Conservation (phyloP, 148 eudicot species). For the Beta vulgaris region DNA sequence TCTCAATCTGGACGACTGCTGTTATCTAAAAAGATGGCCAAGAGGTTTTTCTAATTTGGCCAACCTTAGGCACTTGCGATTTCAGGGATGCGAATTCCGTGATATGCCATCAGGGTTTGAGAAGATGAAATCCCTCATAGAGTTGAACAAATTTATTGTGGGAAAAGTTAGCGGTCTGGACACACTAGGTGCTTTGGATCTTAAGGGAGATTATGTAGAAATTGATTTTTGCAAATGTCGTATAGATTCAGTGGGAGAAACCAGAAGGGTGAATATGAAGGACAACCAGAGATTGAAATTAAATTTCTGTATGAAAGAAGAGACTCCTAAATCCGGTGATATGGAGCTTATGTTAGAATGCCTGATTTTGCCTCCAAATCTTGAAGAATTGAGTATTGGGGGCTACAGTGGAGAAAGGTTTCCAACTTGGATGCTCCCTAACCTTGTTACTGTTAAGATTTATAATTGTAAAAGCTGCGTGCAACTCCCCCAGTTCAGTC, state of each 20-base stretch:
- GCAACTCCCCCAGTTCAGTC: no score
- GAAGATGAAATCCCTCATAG: not conserved
- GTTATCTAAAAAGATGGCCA: not conserved
- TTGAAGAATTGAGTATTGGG: not conserved
- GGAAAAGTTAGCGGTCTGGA: not conserved
- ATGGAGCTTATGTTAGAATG: no score
- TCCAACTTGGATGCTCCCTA: not conserved
- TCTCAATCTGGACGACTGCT: not conserved
- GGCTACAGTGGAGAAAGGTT: not conserved
- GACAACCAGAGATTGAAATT: not conserved
- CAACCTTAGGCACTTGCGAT: constrained; percentile 10
- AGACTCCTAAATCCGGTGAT: no score
- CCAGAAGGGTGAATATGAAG: not conserved
- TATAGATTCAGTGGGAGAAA: not conserved
- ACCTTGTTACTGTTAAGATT: no score
- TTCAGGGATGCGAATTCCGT: not conserved
- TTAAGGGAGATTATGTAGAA: not conserved
- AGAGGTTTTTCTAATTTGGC: constrained; percentile 18
- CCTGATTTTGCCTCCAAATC: not conserved
- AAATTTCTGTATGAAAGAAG: no score
- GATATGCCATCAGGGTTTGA: constrained; percentile 8
- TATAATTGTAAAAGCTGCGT: no score
- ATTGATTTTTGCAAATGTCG: not conserved
- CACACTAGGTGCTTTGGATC: not conserved
- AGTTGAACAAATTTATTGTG: not conserved